Evolutionary conservation across 208 protist genomes (phyloP).

Genomic region (Trichomonas tenax): DNA sequence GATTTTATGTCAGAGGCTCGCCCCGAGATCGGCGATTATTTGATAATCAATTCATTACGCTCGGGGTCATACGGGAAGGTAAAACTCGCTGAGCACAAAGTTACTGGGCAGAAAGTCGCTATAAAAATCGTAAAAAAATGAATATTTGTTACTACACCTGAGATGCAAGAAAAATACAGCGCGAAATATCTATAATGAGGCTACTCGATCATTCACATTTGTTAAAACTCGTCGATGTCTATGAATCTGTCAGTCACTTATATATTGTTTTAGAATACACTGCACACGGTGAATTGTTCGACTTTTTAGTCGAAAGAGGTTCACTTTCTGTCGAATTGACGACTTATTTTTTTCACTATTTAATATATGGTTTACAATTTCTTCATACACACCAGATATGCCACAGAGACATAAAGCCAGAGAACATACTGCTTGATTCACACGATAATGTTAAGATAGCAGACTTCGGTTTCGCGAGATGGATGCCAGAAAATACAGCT

Average conservation of each 20-base stretch:
- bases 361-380: slow-evolving; percentile 11
- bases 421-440: background rate
- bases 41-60: background rate
- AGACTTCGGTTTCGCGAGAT: slow-evolving; percentile 27
- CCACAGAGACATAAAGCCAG: background rate
- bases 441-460: slow-evolving; percentile 25
- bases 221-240: background rate
- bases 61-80: background rate
- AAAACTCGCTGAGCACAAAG: background rate
- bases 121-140: slow-evolving; percentile 14
- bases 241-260: background rate
- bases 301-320: background rate
- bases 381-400: background rate
- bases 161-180: background rate
- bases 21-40: background rate
- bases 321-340: background rate
- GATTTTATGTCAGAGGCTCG: background rate
- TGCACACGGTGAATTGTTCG: background rate
- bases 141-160: background rate
- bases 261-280: slow-evolving; percentile 13
- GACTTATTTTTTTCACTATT: background rate
- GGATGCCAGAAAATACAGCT: background rate
- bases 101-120: background rate
- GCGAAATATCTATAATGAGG: background rate
- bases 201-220: background rate